Conservation (phyloP, 2,329 filamentous ascomycete genomes). For the Stenocarpella maydis region DNA sequence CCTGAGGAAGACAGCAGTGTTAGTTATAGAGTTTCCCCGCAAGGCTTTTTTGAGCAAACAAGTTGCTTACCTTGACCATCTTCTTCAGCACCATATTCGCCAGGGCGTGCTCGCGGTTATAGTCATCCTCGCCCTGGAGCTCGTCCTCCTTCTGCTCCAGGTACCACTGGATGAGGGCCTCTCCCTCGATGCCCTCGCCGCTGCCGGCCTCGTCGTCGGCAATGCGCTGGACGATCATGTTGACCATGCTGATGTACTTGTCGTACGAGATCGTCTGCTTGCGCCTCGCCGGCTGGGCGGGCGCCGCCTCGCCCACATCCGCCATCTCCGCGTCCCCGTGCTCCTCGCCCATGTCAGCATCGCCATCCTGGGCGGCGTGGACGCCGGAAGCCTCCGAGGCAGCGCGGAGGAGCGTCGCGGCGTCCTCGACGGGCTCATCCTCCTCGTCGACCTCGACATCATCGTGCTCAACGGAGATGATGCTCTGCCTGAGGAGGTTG, state of each 20-base stretch:
- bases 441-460: slow-evolving; percentile 90
- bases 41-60: not conserved
- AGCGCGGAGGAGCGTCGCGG: slow-evolving; percentile 55
- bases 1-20: slow-evolving; percentile 56
- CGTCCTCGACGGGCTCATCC: slow-evolving; percentile 49
- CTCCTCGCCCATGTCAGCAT: slow-evolving; percentile 52
- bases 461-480: slow-evolving; percentile 97
- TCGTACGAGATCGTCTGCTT: slow-evolving; percentile 95
- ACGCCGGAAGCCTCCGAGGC: slow-evolving; percentile 60
- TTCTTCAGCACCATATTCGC: slow-evolving; percentile 89
- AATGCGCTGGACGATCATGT: slow-evolving; percentile 82
- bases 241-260: slow-evolving; percentile 91
- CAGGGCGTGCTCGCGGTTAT: slow-evolving; percentile 76
- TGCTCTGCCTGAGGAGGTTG: slow-evolving; percentile 89
- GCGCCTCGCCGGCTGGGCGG: slow-evolving; percentile 45
- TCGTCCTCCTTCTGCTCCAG: slow-evolving; percentile 89
- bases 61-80: slow-evolving; percentile 84
- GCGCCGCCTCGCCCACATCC: slow-evolving; percentile 27
- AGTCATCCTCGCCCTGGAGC: slow-evolving; percentile 80
- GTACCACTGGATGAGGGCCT: slow-evolving; percentile 87
- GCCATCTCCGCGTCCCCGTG: slow-evolving; percentile 47
- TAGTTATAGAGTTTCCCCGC: slow-evolving; percentile 37
- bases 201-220: slow-evolving; percentile 79
- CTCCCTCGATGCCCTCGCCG: slow-evolving; percentile 85
- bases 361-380: slow-evolving; percentile 56